These are phyloP conservation scores for Aurifilum marmelostoma DNA, from an alignment of 2,329 filamentous ascomycete genomes.

Conservation along the genomic window DNA sequence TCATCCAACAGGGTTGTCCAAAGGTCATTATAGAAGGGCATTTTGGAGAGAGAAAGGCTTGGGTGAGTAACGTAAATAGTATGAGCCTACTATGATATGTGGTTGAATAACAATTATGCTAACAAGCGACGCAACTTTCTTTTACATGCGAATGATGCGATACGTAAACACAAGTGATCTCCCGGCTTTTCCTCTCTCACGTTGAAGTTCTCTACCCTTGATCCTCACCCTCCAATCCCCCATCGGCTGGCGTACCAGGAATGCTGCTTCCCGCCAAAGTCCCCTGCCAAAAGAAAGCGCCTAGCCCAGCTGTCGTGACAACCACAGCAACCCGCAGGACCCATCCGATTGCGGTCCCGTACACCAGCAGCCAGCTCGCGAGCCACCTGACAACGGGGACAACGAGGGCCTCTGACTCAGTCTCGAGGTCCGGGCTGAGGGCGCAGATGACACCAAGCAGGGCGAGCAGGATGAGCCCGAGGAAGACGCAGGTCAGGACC, in stretches of 20 bases:
- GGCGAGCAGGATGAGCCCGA: slow-evolving; percentile 23
- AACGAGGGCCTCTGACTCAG: slow-evolving; percentile 21
- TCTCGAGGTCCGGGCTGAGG: slow-evolving; percentile 21
- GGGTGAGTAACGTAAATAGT: too few relatives aligned
- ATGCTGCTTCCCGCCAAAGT: slow-evolving; percentile 14
- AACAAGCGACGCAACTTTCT: background rate
- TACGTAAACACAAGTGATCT: background rate
- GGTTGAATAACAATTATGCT: background rate
- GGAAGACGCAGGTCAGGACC: slow-evolving; percentile 24
- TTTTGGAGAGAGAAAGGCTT: too few relatives aligned
- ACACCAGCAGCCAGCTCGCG: slow-evolving; percentile 26
- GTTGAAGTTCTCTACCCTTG: background rate
- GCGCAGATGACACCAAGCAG: slow-evolving; percentile 26
- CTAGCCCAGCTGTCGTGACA: slow-evolving; percentile 14
- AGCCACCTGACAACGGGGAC: slow-evolving; percentile 26
- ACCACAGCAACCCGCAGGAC: slow-evolving; percentile 12
- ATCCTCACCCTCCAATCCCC: slow-evolving; percentile 1
- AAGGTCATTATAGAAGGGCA: too few relatives aligned
- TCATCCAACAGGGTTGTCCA: too few relatives aligned
- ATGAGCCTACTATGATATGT: too few relatives aligned
- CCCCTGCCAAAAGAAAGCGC: slow-evolving; percentile 26
- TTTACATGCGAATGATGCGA: background rate
- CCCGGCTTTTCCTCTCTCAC: background rate
- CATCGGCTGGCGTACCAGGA: slow-evolving; percentile 19
- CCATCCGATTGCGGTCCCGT: slow-evolving; percentile 22